Base-by-base conservation (phyloP, 495 filamentous ascomycete genomes). In the Hypoxylon lienhwacheense region DNA sequence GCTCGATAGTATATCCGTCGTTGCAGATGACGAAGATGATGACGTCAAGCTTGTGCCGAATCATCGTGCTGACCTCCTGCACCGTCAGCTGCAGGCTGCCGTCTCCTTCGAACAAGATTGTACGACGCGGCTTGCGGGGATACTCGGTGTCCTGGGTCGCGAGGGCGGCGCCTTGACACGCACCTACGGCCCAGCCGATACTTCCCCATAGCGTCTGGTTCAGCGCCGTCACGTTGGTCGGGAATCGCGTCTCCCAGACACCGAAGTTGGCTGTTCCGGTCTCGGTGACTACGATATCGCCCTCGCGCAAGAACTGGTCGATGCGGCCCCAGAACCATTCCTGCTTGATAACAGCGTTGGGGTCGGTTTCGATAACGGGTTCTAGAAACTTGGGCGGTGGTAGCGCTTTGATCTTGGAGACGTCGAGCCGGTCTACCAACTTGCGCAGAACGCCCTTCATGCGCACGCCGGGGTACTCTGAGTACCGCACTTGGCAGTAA, bases 211-310 rank as follows among this genome's bases (percentile, higher is more conserved):
- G 80, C 1, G 92, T 86, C 67, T 96, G 90, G 35, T 81, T 89
- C 55, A 95, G 79, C 12, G 86, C 86, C 3, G 80, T 88, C 1
- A 92, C 88, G 19, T 80, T 74, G 17, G 78, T 66, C 0, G 90
- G 90, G 75, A 95, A 93, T 16, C 83, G 83, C 22, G 88, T 91
- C 46, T 95, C 89, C 82, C 86, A 90, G 55, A 95, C 88, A 33
- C 91, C 91, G 70, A 95, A 95, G 71, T 89, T 91, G 21, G 89
- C 77, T 3, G 91, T 96, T 37, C 91, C 91, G 11, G 91, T 95
- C 67, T 95, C 91, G 0, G 89, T 92, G 35, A 95, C 81, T 31
- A 96, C 76, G 41, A 95, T 81, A 60, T 97, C 91, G 14, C 83
- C 76, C 37, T 84, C 76, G 53, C 82, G 76, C 16, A 96, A 69